Conservation (phyloP, 2,329 filamentous ascomycete genomes). For the Botrytis tulipae region DNA sequence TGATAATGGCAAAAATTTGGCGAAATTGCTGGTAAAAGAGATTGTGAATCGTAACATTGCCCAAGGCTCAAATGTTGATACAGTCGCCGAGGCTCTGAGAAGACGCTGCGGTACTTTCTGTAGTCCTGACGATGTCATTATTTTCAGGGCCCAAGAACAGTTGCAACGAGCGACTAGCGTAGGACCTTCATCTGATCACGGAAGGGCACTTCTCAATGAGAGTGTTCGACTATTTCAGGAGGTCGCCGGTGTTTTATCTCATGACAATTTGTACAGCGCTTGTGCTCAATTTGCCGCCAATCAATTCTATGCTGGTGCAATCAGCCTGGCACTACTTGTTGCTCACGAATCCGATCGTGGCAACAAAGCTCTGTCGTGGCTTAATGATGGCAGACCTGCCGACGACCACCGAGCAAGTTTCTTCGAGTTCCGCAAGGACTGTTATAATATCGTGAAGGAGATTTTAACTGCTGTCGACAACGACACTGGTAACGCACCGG, state of each 20-base stretch:
- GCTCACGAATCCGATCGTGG: constrained; percentile 83
- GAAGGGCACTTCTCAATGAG: constrained; percentile 79
- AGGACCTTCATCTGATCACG: constrained; percentile 69
- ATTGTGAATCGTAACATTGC: constrained; percentile 98
- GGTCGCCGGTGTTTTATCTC: constrained; percentile 79
- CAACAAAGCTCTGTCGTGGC: constrained; percentile 80
- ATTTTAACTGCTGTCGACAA: constrained; percentile 76
- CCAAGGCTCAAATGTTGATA: constrained; percentile 95
- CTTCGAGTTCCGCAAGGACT: constrained; percentile 67
- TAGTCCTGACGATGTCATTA: constrained; percentile 92
- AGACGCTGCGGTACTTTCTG: constrained; percentile 95
- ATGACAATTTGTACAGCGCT: constrained; percentile 75
- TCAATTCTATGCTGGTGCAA: constrained; percentile 90
- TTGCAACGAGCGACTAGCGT: constrained; percentile 84
- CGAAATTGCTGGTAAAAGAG: constrained; percentile 91
- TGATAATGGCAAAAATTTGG: constrained; percentile 76
- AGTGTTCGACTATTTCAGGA: constrained; percentile 85
- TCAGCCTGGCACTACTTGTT: constrained; percentile 80
- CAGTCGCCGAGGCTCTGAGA: constrained; percentile 89
- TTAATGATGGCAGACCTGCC: constrained; percentile 75
- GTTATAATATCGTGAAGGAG: constrained; percentile 85
- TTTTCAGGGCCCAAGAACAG: constrained; percentile 97
- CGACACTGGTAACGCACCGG: constrained; percentile 65
- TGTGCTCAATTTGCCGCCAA: constrained; percentile 76
- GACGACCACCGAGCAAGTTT: constrained; percentile 62